Evolutionary conservation across 768 basidiomycete species (phyloP), one percentile per base, ranked within the genome.

Genomic region (Porphyrellus cyaneotinctus): DNA sequence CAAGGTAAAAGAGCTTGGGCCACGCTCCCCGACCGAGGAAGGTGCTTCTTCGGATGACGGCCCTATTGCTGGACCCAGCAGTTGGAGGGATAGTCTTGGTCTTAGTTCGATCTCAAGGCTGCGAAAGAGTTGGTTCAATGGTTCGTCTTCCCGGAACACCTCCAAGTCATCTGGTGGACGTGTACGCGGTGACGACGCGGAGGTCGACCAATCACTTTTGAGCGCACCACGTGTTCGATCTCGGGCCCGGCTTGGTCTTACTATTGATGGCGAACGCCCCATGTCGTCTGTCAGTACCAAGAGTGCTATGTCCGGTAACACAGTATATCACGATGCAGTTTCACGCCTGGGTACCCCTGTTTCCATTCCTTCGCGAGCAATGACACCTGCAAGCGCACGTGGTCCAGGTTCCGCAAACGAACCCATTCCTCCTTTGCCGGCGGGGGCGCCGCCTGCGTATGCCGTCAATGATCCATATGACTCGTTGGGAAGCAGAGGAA

Each of bases 241-340:
- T 2, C 60, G 71, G 43, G 52, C 65, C 61, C 60, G 73, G 57
- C 56, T 76, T 28, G 78, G 76, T 22, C 57, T 74, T 12, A 67
- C 62, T 22, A 54, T 67, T 9, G 74, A 75, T 26, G 76, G 74
- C 8, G 65, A 67, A 4, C 77, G 87, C 5, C 87, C 87, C 0
- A 64, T 78, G 28, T 88, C 87, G 0, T 72, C 72, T 43, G 69
- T 80, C 35, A 88, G 85, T 49, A 74, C 70, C 18, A 72, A 69
- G 52, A 87, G 84, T 48, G 76, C 70, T 6, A 53, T 72, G 14
- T 81, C 79, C 2, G 84, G 79, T 5, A 75, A 71, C 28, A 85
- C 84, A 0, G 59, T 84, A 3, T 88, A 82, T 58, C 81, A 82
- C 54, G 85, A 87, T 59, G 85, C 86, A 0, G 52, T 66, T 4